Evolutionary conservation across 345 rosid species (phyloP).

Genomic region (Arabidopsis thaliana): TAIR10.1 NC_003071.7:16746001-16746500

Average conservation of each 20-base stretch:
- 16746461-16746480: not conserved
- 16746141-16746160: conserved; percentile 94
- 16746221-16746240: conserved; percentile 53
- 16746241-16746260: conserved; percentile 82
- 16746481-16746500: not conserved
- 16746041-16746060: conserved; percentile 68
- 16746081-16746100: conserved; percentile 77
- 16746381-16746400: conserved; percentile 83
- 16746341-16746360: conserved; percentile 73
- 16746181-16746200: conserved; percentile 89
- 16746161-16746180: conserved; percentile 75
- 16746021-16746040: conserved; percentile 40
- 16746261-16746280: conserved; percentile 87
- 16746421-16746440: conserved; percentile 33
- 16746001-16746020: conserved; percentile 45
- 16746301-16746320: conserved; percentile 91
- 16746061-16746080: conserved; percentile 73
- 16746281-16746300: conserved; percentile 87
- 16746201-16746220: conserved; percentile 71
- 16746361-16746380: conserved; percentile 73
- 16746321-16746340: conserved; percentile 90
- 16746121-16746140: conserved; percentile 85
- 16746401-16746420: not conserved
- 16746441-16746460: not conserved
- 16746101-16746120: conserved; percentile 90